Base-by-base conservation (phyloP, 75 land plant genomes). In the Chamaecyparis obtusa region DNA sequence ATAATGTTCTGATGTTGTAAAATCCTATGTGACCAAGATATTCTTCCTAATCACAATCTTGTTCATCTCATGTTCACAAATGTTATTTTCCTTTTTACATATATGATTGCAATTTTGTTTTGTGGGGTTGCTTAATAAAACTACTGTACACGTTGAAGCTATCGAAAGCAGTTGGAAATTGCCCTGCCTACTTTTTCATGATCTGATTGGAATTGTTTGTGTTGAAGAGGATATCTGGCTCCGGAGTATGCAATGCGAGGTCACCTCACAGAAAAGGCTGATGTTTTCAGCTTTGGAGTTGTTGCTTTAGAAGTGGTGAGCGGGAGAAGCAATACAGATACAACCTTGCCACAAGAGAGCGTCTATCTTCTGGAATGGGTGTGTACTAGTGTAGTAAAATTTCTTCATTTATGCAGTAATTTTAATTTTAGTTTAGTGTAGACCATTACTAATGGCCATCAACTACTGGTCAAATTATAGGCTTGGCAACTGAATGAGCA, bases 171-270 rank as follows among this genome's bases (percentile, higher is more conserved):
- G 32, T 71, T 71, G 48, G 75, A 9, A 71, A 21, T 71, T n/a
- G 35, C 33, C 30, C 75, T 32, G 35, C 75, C 3, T 30, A 32
- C 35, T 30, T 71, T n/a, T n/a, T 33, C 35, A 71, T 30, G 75
- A 71, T 71, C 35, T 71, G 75, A 71, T 71, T 71, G 32, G 10
- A 32, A 71, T 35, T 71, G 10, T 43, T 79, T 41, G 9, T 36
- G 64, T 71, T 91, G 83, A n/a, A 94, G 95, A 82, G 96, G 94
- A 0, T 94, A 94, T 81, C 90, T 94, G 21, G 93, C 96, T 51
- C 96, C 94, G 19, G 96, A 94, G 88, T 94, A 94, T 90, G 96
- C 96, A 15, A 87, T 93, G 92, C 87, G 94, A 64, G 96, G 96
- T 2, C 93, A 93, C 60, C 92, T 94, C 5, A 94, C 96, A 48